Conservation (phyloP, 2,329 filamentous ascomycete species). For the Diaporthe eres region DNA sequence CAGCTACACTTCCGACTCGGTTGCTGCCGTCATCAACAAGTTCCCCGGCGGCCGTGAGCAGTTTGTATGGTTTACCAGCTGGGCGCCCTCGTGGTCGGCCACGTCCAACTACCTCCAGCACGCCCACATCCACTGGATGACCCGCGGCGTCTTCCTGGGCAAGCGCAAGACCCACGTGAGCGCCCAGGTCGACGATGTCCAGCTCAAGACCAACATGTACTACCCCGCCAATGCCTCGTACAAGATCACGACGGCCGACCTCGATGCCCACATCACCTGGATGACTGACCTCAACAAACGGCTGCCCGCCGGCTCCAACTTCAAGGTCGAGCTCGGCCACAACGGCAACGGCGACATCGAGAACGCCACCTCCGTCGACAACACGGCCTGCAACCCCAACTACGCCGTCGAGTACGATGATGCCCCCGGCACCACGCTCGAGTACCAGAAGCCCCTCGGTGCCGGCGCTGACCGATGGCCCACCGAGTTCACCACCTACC, state of each 20-base stretch:
- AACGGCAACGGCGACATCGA: slow-evolving; percentile 13
- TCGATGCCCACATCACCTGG: slow-evolving; percentile 1
- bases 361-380: neutral
- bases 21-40: slow-evolving; percentile 6
- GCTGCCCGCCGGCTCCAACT: neutral
- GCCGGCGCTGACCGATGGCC: neutral
- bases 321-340: slow-evolving; percentile 17
- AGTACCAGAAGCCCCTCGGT: slow-evolving; percentile 15
- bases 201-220: neutral
- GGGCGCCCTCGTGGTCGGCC: slow-evolving; percentile 9
- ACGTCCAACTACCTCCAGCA: slow-evolving; percentile 21
- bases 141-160: slow-evolving; percentile 11
- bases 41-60: slow-evolving; percentile 1
- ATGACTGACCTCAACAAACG: slow-evolving; percentile 6
- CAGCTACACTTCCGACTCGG: neutral
- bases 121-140: slow-evolving; percentile 17
- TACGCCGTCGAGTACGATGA: neutral
- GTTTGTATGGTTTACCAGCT: slow-evolving; percentile 21
- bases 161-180: slow-evolving; percentile 14
- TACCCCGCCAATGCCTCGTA: neutral
- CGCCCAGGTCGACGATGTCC: slow-evolving; percentile 8
- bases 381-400: neutral
- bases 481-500: neutral
- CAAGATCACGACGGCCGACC: slow-evolving; percentile 15
- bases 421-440: neutral